Evolutionary conservation across 371 early-diverging fungal genomes (phyloP).

Genomic region (Lichtheimia hyalospora): DNA sequence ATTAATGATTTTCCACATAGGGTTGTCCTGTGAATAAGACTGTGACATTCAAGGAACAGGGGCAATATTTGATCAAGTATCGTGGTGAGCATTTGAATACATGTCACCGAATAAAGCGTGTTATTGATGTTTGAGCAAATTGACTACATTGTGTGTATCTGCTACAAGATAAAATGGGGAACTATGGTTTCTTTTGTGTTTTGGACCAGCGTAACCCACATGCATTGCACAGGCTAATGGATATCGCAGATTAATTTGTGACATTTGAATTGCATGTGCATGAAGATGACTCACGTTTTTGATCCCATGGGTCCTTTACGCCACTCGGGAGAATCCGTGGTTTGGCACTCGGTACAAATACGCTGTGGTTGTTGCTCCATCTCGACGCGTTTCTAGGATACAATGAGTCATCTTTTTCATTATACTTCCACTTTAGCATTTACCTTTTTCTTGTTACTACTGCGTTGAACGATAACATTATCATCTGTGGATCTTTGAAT

Average conservation of each 20-base stretch:
- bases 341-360: slow-evolving; percentile 62
- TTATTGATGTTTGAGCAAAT: slow-evolving; percentile 14
- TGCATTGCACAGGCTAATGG: slow-evolving; percentile 52
- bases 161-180: too few relatives aligned
- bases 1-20: slow-evolving; percentile 6
- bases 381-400: slow-evolving; percentile 5
- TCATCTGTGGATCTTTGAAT: slow-evolving; percentile 4
- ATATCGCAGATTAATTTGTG: background rate
- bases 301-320: slow-evolving; percentile 80
- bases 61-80: slow-evolving; percentile 51
- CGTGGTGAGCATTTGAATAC: slow-evolving; percentile 47
- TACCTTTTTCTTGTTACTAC: slow-evolving; percentile 23
- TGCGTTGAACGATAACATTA: background rate
- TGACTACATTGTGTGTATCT: too few relatives aligned
- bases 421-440: background rate
- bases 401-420: background rate
- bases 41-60: slow-evolving; percentile 49
- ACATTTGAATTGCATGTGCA: background rate
- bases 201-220: slow-evolving; percentile 54
- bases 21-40: slow-evolving; percentile 52
- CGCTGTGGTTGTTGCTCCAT: slow-evolving; percentile 11
- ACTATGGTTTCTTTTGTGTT: slow-evolving; percentile 14
- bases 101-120: slow-evolving; percentile 30
- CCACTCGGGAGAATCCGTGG: slow-evolving; percentile 84
- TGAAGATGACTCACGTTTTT: slow-evolving; percentile 44